Base-by-base conservation (phyloP, 2,329 filamentous ascomycete genomes). In the Alternaria sp. region DNA sequence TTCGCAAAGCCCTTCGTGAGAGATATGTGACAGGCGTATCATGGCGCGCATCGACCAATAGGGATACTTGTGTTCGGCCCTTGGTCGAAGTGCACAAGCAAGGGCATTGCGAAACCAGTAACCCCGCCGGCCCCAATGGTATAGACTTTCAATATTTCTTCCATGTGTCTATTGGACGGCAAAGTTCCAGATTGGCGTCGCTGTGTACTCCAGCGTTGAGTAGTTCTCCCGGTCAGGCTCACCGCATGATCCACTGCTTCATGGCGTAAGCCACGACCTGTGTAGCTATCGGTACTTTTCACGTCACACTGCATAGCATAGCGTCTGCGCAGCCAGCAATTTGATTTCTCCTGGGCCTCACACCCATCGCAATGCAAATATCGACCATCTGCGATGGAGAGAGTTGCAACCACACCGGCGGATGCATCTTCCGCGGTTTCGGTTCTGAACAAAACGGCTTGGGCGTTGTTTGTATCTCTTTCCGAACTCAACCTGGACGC, bases 381-480 rank as follows among this genome's bases (percentile, higher is more conserved):
- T 32, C 49, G 49, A 51, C 30, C 36, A 43, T 19, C 17, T 59
- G 30, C 32, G n/a, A 67, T 68, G 66, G 59, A 21, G 19, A 36
- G 43, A 19, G 61, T 36, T 25, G 30, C 57, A 12, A 58, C 32
- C 11, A 57, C 57, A n/a, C 47, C 58, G 30, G 57, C 43, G 50
- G 26, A 51, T 15, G 65, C 64, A 63, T 46, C 67, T 40, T 49
- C 64, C 36, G 47, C 61, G 9, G 30, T 71, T 26, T 59, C 70
- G 7, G 47, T 60, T 13, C 54, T 73, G 45, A 65, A 69, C 46
- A 70, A 69, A 60, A 30, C 49, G 57, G 62, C 62, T 30, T 70
- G 70, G 69, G 70, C 50, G 46, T 49, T 71, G 23, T 69, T 62
- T 15, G 64, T 61, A 23, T 59, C 61, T 13, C 65, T 71, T 32